These are phyloP conservation scores for Ogataea kodamae DNA, from an alignment of 805 yeast species.

Conservation along the genomic window DNA sequence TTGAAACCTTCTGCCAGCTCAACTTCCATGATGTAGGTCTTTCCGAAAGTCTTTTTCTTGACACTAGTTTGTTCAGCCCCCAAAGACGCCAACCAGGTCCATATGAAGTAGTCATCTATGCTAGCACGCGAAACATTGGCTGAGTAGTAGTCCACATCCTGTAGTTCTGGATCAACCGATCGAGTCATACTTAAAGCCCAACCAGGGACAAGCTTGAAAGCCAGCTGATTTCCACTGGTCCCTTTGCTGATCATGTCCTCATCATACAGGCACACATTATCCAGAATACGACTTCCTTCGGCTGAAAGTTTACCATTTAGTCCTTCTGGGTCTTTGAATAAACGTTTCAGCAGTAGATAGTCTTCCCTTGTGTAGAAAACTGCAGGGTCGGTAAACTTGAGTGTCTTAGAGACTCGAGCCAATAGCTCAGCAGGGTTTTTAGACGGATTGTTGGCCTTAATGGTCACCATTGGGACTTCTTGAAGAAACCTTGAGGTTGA, in stretches of 20 bases:
- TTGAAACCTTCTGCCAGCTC: conserved; percentile 70
- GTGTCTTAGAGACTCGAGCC: conserved; percentile 51
- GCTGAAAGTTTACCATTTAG: conserved; percentile 63
- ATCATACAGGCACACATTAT: conserved; percentile 34
- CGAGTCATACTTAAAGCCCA: conserved; percentile 35
- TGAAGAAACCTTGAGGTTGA: conserved; percentile 26
- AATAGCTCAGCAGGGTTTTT: conserved; percentile 56
- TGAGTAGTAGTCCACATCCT: conserved; percentile 34
- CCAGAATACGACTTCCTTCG: conserved; percentile 63
- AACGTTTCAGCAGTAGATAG: conserved; percentile 65
- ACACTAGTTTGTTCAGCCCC: conserved; percentile 68
- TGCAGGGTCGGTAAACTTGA: conserved; percentile 68
- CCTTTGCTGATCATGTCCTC: conserved; percentile 38
- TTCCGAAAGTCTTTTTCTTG: conserved; percentile 70
- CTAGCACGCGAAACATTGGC: conserved; percentile 58
- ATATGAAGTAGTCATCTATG: conserved; percentile 82
- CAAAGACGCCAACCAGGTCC: conserved; percentile 85
- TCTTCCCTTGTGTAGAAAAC: conserved; percentile 74
- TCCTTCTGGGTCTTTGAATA: conserved; percentile 56
- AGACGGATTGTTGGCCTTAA: conserved; percentile 41
- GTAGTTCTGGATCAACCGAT: conserved; percentile 20
- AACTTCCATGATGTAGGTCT: conserved; percentile 78
- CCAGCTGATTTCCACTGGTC: conserved; percentile 30
- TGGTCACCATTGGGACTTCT: conserved; percentile 36
- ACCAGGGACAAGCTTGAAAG: conserved; percentile 32